Percentiles rank a stretch among this genome's conserved stretches.
Conservation (phyloP, 139 green algal genomes). For the Asterochloris sp. region DNA sequence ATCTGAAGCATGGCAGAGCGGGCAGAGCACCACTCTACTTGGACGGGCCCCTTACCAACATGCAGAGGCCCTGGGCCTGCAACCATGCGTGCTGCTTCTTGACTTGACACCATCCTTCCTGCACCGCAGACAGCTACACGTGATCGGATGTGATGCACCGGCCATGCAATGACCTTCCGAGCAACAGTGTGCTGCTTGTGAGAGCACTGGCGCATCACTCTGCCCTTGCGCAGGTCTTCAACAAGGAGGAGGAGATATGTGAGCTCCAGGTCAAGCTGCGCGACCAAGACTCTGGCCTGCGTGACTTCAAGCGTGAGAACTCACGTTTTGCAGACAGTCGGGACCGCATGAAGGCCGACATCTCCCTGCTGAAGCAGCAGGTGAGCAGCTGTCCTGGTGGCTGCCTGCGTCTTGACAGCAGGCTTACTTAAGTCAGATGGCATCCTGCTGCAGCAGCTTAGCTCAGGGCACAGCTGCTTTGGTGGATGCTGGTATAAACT, state of each 20-base stretch:
- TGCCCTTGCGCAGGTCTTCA: slow-evolving; percentile 2
- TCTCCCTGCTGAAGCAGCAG: not conserved
- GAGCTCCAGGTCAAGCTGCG: slow-evolving; percentile 14
- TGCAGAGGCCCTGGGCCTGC: not conserved
- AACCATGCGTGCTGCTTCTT: no score
- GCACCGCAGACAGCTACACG: no score
- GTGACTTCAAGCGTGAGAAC: slow-evolving; percentile 8
- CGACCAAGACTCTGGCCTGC: slow-evolving; percentile 1
- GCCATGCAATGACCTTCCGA: no score
- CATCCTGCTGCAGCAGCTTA: not conserved
- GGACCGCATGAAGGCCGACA: slow-evolving; percentile 7
- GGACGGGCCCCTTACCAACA: not conserved
- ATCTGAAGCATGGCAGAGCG: not conserved
- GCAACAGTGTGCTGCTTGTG: not conserved
- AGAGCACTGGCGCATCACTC: not conserved
- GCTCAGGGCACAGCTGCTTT: not conserved
- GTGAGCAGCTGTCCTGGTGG: not conserved
- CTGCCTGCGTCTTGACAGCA: no score
- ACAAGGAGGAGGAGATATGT: slow-evolving; percentile 15
- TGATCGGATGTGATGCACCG: no score
- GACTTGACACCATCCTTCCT: no score
- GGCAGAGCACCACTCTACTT: not conserved
- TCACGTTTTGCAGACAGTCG: slow-evolving; percentile 16
- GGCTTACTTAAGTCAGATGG: no score
- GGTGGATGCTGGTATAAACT: not conserved